Evolutionary conservation across 1,284 basidiomycete species (phyloP), one percentile per base, ranked within the genome.

Genomic region (Gymnopus androsaceus): DNA sequence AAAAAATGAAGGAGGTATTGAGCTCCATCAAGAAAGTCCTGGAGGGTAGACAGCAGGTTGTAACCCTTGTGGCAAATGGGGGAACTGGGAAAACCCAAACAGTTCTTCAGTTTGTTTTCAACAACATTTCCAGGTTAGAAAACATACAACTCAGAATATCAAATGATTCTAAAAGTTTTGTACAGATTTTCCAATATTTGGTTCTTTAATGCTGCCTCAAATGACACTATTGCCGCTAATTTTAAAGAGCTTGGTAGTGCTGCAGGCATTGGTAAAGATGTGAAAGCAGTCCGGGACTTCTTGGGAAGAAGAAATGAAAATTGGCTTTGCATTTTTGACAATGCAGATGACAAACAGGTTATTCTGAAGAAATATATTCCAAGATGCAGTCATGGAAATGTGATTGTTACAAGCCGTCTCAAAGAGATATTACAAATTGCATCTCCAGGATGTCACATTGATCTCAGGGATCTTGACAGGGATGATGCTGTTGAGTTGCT

Each of bases 51-150:
- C 40, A 42, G 19, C 27, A 41, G 1, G 31, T 54, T 19, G 53
- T 54, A 9, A 54, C 44, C 7, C 30, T 54, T 14, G 44, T 54
- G 14, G 53, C 42, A 25, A 47, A 33, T 19, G 54, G 54, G 7
- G 54, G 54, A 3, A 50, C 46, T 38, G 54, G 54, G 33, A 55
- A 55, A 31, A 55, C 54, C 28, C 54, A 55, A 21, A 23, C 41
- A 14, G 38, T 41, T 7, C 37, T 50, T 2, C 49, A 55, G 28
- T n/a, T n/a, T n/a, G n/a, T n/a, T n/a, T n/a, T n/a, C n/a, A n/a
- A n/a, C n/a, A n/a, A n/a, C n/a, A n/a, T 55, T 55, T 50, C 36
- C 1, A 49, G 36, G 54, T 55, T 11, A 36, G n/a, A 28, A 25
- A 31, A 42, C 19, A 15, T 28, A 40, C 44, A 2, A 31, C 11